Percentiles rank a stretch among this genome's conserved stretches.
Evolutionary conservation across 192 early-diverging fungal species (phyloP).

Genomic region (Mortierella claussenii): DNA sequence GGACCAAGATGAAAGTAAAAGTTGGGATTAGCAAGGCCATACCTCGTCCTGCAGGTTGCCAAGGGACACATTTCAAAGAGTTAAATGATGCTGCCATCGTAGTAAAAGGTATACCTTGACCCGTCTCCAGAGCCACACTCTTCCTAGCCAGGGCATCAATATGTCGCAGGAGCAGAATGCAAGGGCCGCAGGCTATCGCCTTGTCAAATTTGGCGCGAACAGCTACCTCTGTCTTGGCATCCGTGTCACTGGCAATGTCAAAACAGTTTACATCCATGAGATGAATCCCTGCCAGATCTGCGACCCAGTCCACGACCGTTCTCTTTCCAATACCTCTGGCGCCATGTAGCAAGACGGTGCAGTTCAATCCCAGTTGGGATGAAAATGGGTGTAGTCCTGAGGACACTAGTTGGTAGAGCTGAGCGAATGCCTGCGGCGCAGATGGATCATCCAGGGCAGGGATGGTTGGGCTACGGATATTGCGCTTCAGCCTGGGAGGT

Average conservation of each 20-base stretch:
- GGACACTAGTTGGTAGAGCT: conserved; percentile 68
- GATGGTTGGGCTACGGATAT: conserved; percentile 43
- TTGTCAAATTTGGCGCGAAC: conserved; percentile 83
- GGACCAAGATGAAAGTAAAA: not conserved
- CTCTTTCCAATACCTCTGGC: conserved; percentile 87
- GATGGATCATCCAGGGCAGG: conserved; percentile 43
- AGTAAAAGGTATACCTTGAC: conserved; percentile 70
- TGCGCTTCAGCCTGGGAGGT: conserved; percentile 52
- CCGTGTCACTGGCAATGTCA: conserved; percentile 82
- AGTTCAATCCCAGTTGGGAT: conserved; percentile 70
- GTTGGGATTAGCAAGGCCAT: too few relatives aligned
- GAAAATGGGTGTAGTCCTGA: conserved; percentile 83
- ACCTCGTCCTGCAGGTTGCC: not conserved
- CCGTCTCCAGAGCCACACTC: conserved; percentile 65
- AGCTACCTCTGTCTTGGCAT: conserved; percentile 80
- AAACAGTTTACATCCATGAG: conserved; percentile 83
- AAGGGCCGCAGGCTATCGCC: conserved; percentile 80
- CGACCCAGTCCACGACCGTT: conserved; percentile 70
- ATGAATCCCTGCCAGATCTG: conserved; percentile 80
- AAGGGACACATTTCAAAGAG: not conserved
- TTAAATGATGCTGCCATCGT: not conserved
- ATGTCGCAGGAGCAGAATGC: conserved; percentile 81
- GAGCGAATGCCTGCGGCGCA: conserved; percentile 52
- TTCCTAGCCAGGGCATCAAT: conserved; percentile 81
- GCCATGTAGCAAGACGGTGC: conserved; percentile 81